Evolutionary conservation across 805 yeast genomes (phyloP), one percentile per base, ranked within the genome.

Genomic region (Saccharomycopsis microspora): DNA sequence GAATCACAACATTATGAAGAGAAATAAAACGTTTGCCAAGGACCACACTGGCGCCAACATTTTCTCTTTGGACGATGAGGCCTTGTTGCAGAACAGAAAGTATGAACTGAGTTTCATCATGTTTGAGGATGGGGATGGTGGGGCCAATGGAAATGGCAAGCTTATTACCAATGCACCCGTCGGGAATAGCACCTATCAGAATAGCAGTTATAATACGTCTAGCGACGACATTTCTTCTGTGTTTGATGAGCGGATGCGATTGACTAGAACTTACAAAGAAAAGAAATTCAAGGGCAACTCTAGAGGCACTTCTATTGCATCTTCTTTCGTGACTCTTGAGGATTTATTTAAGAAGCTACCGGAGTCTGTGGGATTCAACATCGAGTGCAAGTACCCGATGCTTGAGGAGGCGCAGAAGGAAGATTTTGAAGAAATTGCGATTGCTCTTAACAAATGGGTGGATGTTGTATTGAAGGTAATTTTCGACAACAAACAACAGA

Each of bases 301-400:
- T 1, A 74, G 97, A 49, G 97, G 97, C 0, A 70, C 80, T 41
- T 81, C 93, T 1, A 85, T 90, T 60, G 96, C 96, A 5, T 85
- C 96, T 0, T 82, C 86, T 33, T 90, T 90, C 63, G 95, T 90
- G 5, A 88, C 97, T 0, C 70, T 90, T 55, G 82, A 76, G 57
- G 96, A 89, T 55, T 72, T 89, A 42, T 87, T 90, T 67, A 74
- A 74, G 58, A 85, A 85, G 55, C 66, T 90, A 30, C 97, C 97
- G 1, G 69, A 72, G 49, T 75, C 73, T 50, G 94, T 89, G 10
- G 97, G 97, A 0, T 89, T 93, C 67, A 90, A 90, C 60, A 86
- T 90, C 52, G 97, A 90, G 63, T 80, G 93, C 64, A 88, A 90
- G 61, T 90, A 88, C 60, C 97, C 97, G 1, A 85, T 90, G 93